Conservation (phyloP, 495 filamentous ascomycete genomes). For the Neurospora intermedia region DNA sequence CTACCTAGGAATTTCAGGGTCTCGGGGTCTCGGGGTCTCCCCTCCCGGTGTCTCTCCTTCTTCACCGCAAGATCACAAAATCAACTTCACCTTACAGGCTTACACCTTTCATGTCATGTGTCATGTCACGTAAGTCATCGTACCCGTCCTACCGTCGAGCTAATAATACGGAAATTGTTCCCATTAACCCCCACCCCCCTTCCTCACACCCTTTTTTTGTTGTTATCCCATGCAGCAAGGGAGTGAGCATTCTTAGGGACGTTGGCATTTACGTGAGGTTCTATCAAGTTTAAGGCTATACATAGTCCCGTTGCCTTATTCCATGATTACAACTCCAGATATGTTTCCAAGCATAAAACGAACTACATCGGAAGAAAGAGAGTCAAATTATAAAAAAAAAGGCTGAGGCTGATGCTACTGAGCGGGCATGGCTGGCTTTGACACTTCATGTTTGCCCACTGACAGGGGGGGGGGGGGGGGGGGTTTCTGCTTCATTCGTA, state of each 20-base stretch:
- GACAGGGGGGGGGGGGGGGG: neutral
- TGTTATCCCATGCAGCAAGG: neutral
- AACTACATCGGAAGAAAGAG: neutral
- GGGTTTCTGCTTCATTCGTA: neutral
- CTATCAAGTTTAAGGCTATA: neutral
- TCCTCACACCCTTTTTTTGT: neutral
- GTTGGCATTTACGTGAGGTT: neutral
- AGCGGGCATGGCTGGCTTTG: neutral
- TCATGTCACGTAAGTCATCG: neutral
- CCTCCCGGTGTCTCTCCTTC: neutral
- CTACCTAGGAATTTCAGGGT: neutral
- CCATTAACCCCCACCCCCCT: neutral
- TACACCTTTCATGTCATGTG: neutral
- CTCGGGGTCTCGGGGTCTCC: neutral
- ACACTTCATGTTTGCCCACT: neutral
- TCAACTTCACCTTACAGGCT: neutral
- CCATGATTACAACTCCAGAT: neutral
- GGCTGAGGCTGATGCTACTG: neutral
- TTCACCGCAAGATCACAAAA: neutral
- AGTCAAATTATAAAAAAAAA: neutral
- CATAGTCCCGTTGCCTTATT: neutral
- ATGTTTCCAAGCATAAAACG: neutral
- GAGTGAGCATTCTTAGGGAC: neutral
- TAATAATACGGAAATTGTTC: neutral
- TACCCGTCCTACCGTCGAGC: neutral